A percentile compares a stretch with the other conserved stretches of the same genome.
Conservation (phyloP, 2,329 filamentous ascomycete species). For the Paecilomyces sp. region DNA sequence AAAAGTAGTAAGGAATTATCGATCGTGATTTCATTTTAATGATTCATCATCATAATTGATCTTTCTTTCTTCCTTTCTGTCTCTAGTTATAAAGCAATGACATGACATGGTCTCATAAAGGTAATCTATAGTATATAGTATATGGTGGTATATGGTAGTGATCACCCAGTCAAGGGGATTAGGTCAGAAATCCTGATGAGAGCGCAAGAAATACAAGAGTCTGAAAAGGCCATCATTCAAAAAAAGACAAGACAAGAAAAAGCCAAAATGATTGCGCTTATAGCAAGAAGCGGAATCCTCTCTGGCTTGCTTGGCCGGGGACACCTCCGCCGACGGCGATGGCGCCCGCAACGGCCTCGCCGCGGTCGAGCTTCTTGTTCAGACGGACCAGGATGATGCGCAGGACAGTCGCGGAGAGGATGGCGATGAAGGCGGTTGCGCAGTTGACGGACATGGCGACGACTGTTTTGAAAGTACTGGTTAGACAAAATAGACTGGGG, state of each 20-base stretch:
- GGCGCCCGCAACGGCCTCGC: conserved; percentile 50
- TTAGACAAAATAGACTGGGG: background rate
- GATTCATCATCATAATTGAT: too few species aligned
- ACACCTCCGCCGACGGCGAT: conserved; percentile 4
- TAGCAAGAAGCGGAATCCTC: conserved; percentile 4
- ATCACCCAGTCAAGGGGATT: too few species aligned
- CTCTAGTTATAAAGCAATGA: too few species aligned
- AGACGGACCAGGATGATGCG: conserved; percentile 56
- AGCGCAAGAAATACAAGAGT: too few species aligned
- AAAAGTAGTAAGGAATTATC: too few species aligned
- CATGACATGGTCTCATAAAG: too few species aligned
- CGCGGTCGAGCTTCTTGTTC: conserved; percentile 63
- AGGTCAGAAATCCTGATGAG: too few species aligned
- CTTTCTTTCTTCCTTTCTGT: too few species aligned
- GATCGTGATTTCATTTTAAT: too few species aligned
- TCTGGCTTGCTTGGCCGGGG: conserved; percentile 1
- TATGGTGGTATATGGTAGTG: too few species aligned
- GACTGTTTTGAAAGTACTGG: conserved; percentile 22
- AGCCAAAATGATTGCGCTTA: background rate
- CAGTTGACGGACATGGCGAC: conserved; percentile 64
- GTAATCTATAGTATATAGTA: too few species aligned
- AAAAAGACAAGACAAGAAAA: background rate
- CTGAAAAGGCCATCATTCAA: too few species aligned
- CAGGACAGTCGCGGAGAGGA: conserved; percentile 56
- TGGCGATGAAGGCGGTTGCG: conserved; percentile 56